Base-by-base conservation (phyloP, 1,284 basidiomycete species). In the Ustilago cynodontis region DNA sequence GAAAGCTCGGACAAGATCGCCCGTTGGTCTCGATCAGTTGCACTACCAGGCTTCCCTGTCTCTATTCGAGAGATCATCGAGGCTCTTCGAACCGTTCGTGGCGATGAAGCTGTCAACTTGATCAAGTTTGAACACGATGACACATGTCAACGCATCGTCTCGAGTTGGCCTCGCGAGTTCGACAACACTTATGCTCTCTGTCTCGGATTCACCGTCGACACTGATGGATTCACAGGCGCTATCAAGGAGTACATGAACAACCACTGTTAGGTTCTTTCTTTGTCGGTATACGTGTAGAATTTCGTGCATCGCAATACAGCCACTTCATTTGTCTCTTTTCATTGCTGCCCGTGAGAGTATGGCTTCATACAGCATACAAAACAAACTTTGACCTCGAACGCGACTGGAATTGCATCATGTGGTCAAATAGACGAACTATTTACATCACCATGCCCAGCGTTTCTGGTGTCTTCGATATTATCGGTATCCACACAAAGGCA, bases 91-190 rank as follows among this genome's bases (percentile, higher is more conserved):
- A 58, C 62, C 18, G 55, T 73, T 3, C 33, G 50, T 14, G 62
- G 62, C 13, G 52, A 67, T 35, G 49, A 69, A 22, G 65, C 65
- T 14, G 56, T 71, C 33, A 41, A 59, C 31, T 37, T 73, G 9
- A 67, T 73, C 50, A 69, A 62, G 59, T 73, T 64, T 39, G 71
- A 73, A 35, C 45, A 70, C 50, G 71, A 73, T 35, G 71, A 73
- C 31, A 65, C 62, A 13, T 69, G 68, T 50, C 49, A 53, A 26
- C 43, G 71, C 26, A 69, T 73, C 37, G 71, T 73, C 7, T 57
- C 59, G 24, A 59, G 49, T 20, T 73, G 66, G 66, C 71, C 71
- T n/a, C 53, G 60, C 20, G 55, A 37, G 13, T 73, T 73, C 24
- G 71, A 70, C 45, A 67, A 64, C 37, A 28, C 39, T 28, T 73